These are phyloP conservation scores for Candida patagonica DNA, from an alignment of 805 yeast genomes.

Conservation along the genomic window DNA sequence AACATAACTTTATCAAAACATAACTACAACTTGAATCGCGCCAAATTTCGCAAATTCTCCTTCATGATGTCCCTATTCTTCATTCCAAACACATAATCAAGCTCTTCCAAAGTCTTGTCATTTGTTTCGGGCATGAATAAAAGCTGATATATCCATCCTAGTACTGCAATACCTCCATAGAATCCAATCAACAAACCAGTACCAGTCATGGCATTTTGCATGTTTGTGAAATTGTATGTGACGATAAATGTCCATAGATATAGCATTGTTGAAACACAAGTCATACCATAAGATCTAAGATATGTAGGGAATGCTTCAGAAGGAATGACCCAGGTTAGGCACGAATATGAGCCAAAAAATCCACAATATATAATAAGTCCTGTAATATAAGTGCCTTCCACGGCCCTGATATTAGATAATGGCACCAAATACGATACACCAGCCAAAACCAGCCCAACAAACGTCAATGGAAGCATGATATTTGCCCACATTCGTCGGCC, in stretches of 20 bases:
- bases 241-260: conserved; percentile 57
- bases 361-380: conserved; percentile 57
- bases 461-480: conserved; percentile 43
- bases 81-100: conserved; percentile 43
- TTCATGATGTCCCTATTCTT: background rate
- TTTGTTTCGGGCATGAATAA: conserved; percentile 63
- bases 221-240: conserved; percentile 51
- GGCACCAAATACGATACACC: conserved; percentile 47
- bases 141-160: conserved; percentile 35
- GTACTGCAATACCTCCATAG: conserved; percentile 56
- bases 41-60: background rate
- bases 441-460: conserved; percentile 50
- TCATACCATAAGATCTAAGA: conserved; percentile 56
- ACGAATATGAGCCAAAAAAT: conserved; percentile 58
- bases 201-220: conserved; percentile 48
- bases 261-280: conserved; percentile 45
- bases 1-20: background rate
- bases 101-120: conserved; percentile 60
- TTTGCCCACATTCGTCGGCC: conserved; percentile 56
- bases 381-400: conserved; percentile 51
- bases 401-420: conserved; percentile 34
- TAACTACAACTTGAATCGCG: background rate
- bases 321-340: conserved; percentile 62
- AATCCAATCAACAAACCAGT: conserved; percentile 58
- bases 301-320: conserved; percentile 53